These are phyloP conservation scores for Cladosporium sp. DNA, from an alignment of 2,329 filamentous ascomycete species.

Conservation along the genomic window DNA sequence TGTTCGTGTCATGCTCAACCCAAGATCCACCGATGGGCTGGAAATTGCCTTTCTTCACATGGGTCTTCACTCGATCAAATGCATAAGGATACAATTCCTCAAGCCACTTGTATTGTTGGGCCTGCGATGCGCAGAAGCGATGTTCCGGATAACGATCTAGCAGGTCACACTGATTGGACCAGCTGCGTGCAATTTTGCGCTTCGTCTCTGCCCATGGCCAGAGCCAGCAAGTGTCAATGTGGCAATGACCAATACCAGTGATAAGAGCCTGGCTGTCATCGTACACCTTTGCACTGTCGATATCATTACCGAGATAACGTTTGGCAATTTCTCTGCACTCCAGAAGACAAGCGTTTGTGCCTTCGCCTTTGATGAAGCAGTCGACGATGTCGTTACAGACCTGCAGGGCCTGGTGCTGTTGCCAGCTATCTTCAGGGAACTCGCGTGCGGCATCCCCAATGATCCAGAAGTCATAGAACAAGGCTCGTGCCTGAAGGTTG, in stretches of 20 bases:
- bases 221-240: conserved; percentile 97
- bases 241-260: conserved; percentile 89
- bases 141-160: conserved; percentile 95
- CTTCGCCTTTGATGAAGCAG: conserved; percentile 76
- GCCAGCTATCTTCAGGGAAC: conserved; percentile 83
- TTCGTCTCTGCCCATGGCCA: conserved; percentile 99
- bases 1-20: conserved; percentile 98
- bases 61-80: conserved; percentile 85
- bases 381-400: conserved; percentile 88
- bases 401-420: conserved; percentile 82
- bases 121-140: conserved; percentile 87
- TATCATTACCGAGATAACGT: conserved; percentile 75
- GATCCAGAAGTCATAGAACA: conserved; percentile 95
- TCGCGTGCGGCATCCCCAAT: conserved; percentile 89
- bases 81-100: conserved; percentile 84
- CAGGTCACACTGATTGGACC: conserved; percentile 94
- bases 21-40: conserved; percentile 96
- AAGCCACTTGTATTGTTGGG: conserved; percentile 98
- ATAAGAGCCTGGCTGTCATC: conserved; percentile 74
- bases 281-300: conserved; percentile 84
- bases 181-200: conserved; percentile 91
- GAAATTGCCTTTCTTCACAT: conserved; percentile 87
- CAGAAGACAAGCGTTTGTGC: conserved; percentile 70
- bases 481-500: conserved; percentile 77
- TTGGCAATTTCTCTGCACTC: conserved; percentile 80